phyloP scores from a whole-genome alignment of 2,329 filamentous ascomycete genomes.

The Colletotrichum sp. region DNA sequence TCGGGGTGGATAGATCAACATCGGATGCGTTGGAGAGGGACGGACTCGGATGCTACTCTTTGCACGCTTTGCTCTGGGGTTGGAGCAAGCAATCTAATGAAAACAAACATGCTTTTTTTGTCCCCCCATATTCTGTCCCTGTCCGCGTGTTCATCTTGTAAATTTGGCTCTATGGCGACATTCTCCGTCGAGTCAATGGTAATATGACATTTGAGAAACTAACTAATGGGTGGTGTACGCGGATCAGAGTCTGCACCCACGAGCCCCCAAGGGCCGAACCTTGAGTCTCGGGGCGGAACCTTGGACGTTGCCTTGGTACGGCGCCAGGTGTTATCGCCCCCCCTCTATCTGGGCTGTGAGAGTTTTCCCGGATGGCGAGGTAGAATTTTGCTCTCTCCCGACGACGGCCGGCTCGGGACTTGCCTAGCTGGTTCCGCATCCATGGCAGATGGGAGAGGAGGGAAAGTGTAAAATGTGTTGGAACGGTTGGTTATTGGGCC shows the following conservation, averaged over 20 bases:
- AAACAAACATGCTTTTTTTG: neutral
- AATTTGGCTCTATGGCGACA: neutral
- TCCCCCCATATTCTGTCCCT: neutral
- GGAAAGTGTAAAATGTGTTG: neutral
- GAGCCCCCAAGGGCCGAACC: neutral
- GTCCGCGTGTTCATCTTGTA: neutral
- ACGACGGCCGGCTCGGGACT: neutral
- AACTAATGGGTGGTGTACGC: neutral
- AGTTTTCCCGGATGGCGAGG: neutral
- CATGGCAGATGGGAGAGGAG: neutral
- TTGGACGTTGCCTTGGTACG: neutral
- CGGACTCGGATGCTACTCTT: neutral
- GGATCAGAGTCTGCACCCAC: neutral
- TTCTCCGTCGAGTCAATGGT: neutral
- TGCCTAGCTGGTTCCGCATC: neutral
- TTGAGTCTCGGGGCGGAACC: neutral
- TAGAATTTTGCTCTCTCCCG: neutral
- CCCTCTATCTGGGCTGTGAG: neutral
- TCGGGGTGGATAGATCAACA: constrained; percentile 8
- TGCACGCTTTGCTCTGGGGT: constrained; percentile 2
- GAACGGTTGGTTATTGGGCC: neutral
- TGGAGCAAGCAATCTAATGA: constrained; percentile 10
- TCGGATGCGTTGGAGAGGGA: neutral
- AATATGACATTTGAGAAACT: neutral
- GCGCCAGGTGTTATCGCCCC: neutral